These are phyloP conservation scores for Cyclaneusma minus DNA, from an alignment of 2,329 filamentous ascomycete genomes.

Conservation along the genomic window DNA sequence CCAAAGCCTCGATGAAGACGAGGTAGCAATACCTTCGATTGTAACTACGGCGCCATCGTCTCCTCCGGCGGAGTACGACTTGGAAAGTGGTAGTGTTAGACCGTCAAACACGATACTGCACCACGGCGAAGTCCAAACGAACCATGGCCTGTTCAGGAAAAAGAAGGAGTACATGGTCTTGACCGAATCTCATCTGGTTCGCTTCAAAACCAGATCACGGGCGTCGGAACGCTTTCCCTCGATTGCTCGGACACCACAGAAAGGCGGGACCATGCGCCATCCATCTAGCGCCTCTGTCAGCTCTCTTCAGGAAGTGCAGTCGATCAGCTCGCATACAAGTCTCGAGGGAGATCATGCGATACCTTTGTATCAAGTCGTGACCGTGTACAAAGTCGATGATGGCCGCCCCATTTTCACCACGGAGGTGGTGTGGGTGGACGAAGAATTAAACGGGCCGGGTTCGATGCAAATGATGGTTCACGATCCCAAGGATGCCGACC, in stretches of 20 bases:
- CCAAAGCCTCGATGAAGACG: conserved; percentile 12
- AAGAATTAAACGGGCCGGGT: conserved; percentile 42
- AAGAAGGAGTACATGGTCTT: conserved; percentile 59
- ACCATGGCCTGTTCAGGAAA: conserved; percentile 54
- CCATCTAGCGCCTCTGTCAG: conserved; percentile 40
- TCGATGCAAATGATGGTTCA: conserved; percentile 48
- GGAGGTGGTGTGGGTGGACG: conserved; percentile 53
- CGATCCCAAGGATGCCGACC: conserved; percentile 46
- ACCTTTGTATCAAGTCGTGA: conserved; percentile 49
- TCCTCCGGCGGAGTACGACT: conserved; percentile 11
- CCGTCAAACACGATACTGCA: conserved; percentile 32
- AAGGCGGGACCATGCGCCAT: conserved; percentile 33
- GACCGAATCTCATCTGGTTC: conserved; percentile 50
- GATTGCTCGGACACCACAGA: conserved; percentile 26
- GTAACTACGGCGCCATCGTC: not conserved
- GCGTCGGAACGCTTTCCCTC: conserved; percentile 46
- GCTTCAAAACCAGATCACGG: conserved; percentile 52
- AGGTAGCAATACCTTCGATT: conserved; percentile 8
- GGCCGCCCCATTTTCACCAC: conserved; percentile 50
- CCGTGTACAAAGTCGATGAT: conserved; percentile 51
- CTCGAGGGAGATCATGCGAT: conserved; percentile 37
- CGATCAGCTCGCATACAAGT: conserved; percentile 29
- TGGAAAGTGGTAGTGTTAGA: conserved; percentile 8
- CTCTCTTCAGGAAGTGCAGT: conserved; percentile 45
- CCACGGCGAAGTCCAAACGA: conserved; percentile 56